Percentiles rank a stretch among this genome's conserved stretches.
Evolutionary conservation across 75 land plant genomes (phyloP).

Genomic region (Cunninghamia lanceolata): DNA sequence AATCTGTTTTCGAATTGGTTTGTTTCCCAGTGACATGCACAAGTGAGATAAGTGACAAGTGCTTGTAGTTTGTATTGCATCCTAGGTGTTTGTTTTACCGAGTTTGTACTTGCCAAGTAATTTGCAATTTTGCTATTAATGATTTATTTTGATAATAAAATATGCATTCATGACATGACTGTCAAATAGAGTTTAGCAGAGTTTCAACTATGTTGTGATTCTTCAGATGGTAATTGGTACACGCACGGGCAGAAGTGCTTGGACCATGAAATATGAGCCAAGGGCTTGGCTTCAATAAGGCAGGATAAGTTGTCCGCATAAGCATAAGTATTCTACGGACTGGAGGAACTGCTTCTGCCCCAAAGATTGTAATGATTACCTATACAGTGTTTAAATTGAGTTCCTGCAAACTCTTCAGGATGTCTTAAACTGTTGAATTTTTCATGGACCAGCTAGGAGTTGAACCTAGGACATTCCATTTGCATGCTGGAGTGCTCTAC

Average conservation of each 20-base stretch:
- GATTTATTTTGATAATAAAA: background rate
- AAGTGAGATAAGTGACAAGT: background rate
- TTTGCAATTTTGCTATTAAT: background rate
- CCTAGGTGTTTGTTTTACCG: background rate
- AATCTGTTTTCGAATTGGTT: background rate
- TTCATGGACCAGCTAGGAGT: too few species aligned
- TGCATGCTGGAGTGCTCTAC: too few species aligned
- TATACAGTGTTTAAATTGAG: background rate
- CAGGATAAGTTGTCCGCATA: background rate
- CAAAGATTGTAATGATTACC: background rate
- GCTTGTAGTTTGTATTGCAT: background rate
- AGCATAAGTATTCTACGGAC: background rate
- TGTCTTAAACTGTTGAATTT: too few species aligned
- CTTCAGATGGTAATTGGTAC: background rate
- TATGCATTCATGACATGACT: background rate
- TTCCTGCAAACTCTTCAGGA: too few species aligned
- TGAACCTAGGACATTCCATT: too few species aligned
- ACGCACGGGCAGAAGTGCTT: background rate
- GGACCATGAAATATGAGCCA: background rate
- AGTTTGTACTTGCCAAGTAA: background rate
- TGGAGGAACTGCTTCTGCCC: background rate
- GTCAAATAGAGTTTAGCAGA: background rate
- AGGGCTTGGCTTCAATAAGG: background rate
- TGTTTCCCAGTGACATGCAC: background rate
- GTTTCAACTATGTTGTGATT: background rate